phyloP scores from a whole-genome alignment of 1,139 yeast species.

The Magnusiomyces ingens region DNA sequence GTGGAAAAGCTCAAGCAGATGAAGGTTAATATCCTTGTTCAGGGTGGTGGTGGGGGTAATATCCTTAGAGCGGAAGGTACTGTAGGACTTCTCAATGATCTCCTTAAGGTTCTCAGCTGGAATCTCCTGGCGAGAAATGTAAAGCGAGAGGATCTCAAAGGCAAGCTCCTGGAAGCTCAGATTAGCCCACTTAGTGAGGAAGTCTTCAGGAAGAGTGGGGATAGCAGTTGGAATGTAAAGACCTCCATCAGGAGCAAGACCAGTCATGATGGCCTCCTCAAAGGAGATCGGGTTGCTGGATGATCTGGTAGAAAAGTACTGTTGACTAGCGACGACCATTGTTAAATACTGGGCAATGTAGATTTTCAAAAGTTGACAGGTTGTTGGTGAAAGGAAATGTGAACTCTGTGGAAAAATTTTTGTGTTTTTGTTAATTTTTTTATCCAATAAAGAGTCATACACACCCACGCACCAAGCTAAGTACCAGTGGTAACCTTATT shows the following conservation, averaged over 20 bases:
- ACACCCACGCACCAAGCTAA: background rate
- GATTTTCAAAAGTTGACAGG: background rate
- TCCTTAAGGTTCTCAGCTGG: slow-evolving; percentile 57
- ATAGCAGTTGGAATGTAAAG: slow-evolving; percentile 80
- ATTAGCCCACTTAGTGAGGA: slow-evolving; percentile 61
- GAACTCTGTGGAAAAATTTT: too few species aligned
- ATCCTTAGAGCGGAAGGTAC: slow-evolving; percentile 79
- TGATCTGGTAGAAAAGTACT: slow-evolving; percentile 85
- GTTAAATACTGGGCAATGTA: background rate
- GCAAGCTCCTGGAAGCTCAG: slow-evolving; percentile 81
- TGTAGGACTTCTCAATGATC: slow-evolving; percentile 65
- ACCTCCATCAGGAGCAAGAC: slow-evolving; percentile 95
- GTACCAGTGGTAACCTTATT: too few species aligned
- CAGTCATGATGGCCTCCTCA: slow-evolving; percentile 90
- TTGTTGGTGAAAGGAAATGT: too few species aligned
- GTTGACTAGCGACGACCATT: slow-evolving; percentile 19
- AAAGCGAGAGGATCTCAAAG: slow-evolving; percentile 72
- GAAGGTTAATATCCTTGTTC: slow-evolving; percentile 51
- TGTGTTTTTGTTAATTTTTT: too few species aligned
- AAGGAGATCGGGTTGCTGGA: slow-evolving; percentile 54
- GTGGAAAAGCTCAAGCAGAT: slow-evolving; percentile 86
- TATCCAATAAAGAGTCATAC: background rate
- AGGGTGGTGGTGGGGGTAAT: slow-evolving; percentile 77
- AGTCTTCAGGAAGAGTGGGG: slow-evolving; percentile 59
- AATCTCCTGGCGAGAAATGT: slow-evolving; percentile 64